phyloP scores from a whole-genome alignment of 208 protist species.

The Leishmania lainsoni region DNA sequence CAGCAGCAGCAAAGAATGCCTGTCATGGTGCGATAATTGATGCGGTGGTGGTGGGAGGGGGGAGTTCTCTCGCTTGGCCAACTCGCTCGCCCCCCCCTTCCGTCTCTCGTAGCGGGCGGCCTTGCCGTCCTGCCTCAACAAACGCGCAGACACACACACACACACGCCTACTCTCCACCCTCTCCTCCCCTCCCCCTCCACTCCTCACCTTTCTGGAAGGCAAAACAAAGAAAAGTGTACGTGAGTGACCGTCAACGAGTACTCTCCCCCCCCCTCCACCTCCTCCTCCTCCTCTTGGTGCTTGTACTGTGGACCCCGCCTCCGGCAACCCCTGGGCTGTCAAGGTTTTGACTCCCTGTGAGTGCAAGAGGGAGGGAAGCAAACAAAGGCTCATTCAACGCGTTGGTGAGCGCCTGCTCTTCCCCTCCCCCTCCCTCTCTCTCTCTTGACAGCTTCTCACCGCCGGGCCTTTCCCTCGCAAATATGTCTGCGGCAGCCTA shows the following conservation, averaged over 20 bases:
- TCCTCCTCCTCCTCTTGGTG: neutral
- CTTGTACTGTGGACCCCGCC: neutral
- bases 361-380: neutral
- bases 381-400: neutral
- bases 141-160: neutral
- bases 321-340: neutral
- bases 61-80: neutral
- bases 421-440: neutral
- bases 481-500: slow-evolving; percentile 15
- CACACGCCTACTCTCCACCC: neutral
- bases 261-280: neutral
- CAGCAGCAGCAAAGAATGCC: neutral
- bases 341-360: neutral
- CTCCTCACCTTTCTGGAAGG: neutral
- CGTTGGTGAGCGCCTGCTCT: neutral
- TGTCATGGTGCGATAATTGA: neutral
- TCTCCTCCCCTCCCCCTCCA: neutral
- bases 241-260: neutral
- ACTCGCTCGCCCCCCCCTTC: neutral
- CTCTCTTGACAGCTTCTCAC: neutral
- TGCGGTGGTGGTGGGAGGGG: neutral
- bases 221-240: neutral
- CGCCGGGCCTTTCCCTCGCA: too few relatives aligned
- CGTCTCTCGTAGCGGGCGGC: neutral
- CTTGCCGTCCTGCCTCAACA: neutral